Conservation (phyloP, 352 stramenopile genomes). For the Phytophthora sojae region DNA sequence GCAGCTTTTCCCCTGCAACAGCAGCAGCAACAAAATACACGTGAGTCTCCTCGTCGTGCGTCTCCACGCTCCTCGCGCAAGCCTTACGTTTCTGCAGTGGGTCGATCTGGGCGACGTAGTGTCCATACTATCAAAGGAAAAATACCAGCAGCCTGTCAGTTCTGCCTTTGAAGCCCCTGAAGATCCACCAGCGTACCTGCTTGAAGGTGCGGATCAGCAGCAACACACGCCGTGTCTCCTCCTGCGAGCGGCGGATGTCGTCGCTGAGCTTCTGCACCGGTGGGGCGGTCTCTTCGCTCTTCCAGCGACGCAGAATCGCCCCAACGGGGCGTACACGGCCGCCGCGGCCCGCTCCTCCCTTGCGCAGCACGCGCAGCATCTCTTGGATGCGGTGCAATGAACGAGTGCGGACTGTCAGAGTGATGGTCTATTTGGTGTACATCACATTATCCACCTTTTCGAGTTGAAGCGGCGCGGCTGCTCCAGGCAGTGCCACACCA, state of each 20-base stretch:
- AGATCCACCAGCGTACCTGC: conserved; percentile 38
- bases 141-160: not conserved
- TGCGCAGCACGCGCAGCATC: conserved; percentile 35
- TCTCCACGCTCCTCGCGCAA: not conserved
- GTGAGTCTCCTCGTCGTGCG: not conserved
- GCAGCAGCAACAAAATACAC: not conserved
- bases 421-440: conserved; percentile 19
- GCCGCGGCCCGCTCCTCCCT: not conserved
- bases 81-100: conserved; percentile 77
- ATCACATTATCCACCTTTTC: not conserved
- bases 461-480: conserved; percentile 30
- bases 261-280: conserved; percentile 75
- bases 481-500: conserved; percentile 1
- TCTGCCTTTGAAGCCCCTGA: not conserved
- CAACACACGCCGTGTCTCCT: conserved; percentile 85
- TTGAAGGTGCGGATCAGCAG: conserved; percentile 91
- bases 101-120: conserved; percentile 90
- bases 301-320: conserved; percentile 17
- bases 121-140: conserved; percentile 63
- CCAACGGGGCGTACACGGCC: conserved; percentile 1
- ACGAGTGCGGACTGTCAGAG: conserved; percentile 2
- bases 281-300: conserved; percentile 17
- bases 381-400: conserved; percentile 1
- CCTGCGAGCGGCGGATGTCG: conserved; percentile 84
- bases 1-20: conserved; percentile 73